These are phyloP conservation scores for Phaeoacremonium minimum DNA, from an alignment of 2,329 filamentous ascomycete species.

Conservation along the genomic window DNA sequence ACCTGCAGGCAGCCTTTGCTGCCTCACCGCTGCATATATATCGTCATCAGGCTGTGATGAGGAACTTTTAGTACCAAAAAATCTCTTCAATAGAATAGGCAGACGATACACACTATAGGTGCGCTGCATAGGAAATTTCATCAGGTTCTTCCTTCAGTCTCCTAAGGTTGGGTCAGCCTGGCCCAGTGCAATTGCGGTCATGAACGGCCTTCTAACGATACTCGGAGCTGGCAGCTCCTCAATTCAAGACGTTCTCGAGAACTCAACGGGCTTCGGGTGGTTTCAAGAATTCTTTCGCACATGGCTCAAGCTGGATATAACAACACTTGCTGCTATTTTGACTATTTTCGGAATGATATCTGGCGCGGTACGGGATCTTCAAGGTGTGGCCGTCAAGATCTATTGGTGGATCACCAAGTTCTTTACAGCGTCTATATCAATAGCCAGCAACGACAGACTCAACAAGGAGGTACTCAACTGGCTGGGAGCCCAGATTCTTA, in stretches of 20 bases:
- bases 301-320: slow-evolving; percentile 28
- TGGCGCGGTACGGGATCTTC: slow-evolving; percentile 20
- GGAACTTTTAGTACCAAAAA: no score
- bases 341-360: slow-evolving; percentile 28
- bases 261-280: slow-evolving; percentile 21
- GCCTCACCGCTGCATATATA: no score
- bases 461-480: slow-evolving; percentile 32
- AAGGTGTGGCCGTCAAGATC: slow-evolving; percentile 19
- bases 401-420: slow-evolving; percentile 30
- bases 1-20: no score
- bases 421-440: slow-evolving; percentile 30
- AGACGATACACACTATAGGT: no score
- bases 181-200: no score
- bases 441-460: slow-evolving; percentile 28
- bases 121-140: no score
- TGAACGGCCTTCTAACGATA: no score
- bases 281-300: slow-evolving; percentile 24
- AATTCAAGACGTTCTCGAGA: slow-evolving; percentile 16
- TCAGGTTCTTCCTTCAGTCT: no score
- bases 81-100: no score
- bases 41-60: no score
- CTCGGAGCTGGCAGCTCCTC: no score
- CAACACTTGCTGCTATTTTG: slow-evolving; percentile 22
- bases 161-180: no score
- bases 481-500: slow-evolving; percentile 27